Base-by-base conservation (phyloP, 495 filamentous ascomycete genomes). In the Annulohypoxylon stygium region DNA sequence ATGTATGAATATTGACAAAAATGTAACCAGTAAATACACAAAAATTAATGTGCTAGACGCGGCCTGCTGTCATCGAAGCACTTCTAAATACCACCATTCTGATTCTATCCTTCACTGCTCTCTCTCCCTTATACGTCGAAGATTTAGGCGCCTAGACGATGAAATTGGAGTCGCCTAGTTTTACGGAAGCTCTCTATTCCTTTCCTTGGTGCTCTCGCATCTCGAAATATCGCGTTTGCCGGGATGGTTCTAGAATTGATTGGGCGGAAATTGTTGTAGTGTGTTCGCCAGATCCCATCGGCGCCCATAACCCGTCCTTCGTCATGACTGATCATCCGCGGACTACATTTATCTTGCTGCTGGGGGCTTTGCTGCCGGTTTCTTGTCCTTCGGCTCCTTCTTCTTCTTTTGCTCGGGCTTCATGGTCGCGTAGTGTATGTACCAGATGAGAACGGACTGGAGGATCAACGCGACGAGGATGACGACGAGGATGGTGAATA, bases 331-430 rank as follows among this genome's bases (percentile, higher is more conserved):
- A 11, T 26, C 11, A 47, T 26, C 47, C 20, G 25, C 20, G 7
- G 36, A 59, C 6, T 11, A 18, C 18, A 14, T 73, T 60, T 78
- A 78, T 72, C 74, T 69, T 71, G 67, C 63, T 25, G 78, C 78
- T 26, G 78, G 72, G 26, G 77, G 67, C 54, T 75, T 74, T 25
- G 53, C 71, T 9, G 64, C 78, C 11, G 73, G 73, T 66, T 80
- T 81, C 68, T 78, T 77, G 26, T 59, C 71, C 72, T 82, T 81
- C 37, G 80, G 78, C 0, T 81, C 77, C 78, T 85, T 85, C 74
- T 82, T 83, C 51, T 79, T 80, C 73, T 80, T 84, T 63, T 86
- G 84, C 75, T 85, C 83, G 51, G 84, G 84, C 77, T 86, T 86
- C 78, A 85, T 37, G 30, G 84, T 86, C 47, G 82, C 84, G 71